Base-by-base conservation (phyloP, 2,329 filamentous ascomycete genomes). In the Rutstroemia sp. region DNA sequence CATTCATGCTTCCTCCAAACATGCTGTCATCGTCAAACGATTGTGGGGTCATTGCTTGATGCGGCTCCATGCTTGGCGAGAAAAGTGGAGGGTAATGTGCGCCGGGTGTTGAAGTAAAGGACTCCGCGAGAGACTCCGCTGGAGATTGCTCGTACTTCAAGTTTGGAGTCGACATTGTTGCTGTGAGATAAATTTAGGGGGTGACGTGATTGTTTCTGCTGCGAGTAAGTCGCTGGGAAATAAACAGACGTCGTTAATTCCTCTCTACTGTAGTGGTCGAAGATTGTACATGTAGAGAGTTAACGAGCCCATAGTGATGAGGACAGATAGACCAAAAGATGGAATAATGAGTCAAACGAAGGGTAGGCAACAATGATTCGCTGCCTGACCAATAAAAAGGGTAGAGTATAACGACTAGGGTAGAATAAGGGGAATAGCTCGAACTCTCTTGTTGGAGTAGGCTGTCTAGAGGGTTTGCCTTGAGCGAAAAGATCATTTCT, bases 111-210 rank as follows among this genome's bases (percentile, higher is more conserved):
- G 67, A 70, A 49, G 64, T 59, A 48, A 70, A 70, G 52, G 65
- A 67, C 54, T 71, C 69, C 9, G 65, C 64, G 8, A 68, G 57
- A 53, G 65, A 68, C 19, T 67, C 65, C 12, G 57, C 59, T 0
- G 68, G 68, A 27, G 67, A 69, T 30, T 66, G 59, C 63, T 70
- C 68, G 59, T 65, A 69, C 58, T 70, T 70, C 54, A 70, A 58
- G 6, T 65, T 58, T 42, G 65, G 64, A 37, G 65, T 59, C 21
- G 59, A 59, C 60, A 61, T 64, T 25, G 39, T 45, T 45, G 19
- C n/a, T 6, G 6, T 8, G 42, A 9, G 19, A 12, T 19, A 19
- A 19, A 9, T 19, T 8, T 12, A 3, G n/a, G 42, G 8, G 10
- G 7, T 21, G 42, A 45, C 10, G 5, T 25, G 19, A 45, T 19